Conservation (phyloP, 2,329 filamentous ascomycete genomes). For the Fusarium bactridioides region DNA sequence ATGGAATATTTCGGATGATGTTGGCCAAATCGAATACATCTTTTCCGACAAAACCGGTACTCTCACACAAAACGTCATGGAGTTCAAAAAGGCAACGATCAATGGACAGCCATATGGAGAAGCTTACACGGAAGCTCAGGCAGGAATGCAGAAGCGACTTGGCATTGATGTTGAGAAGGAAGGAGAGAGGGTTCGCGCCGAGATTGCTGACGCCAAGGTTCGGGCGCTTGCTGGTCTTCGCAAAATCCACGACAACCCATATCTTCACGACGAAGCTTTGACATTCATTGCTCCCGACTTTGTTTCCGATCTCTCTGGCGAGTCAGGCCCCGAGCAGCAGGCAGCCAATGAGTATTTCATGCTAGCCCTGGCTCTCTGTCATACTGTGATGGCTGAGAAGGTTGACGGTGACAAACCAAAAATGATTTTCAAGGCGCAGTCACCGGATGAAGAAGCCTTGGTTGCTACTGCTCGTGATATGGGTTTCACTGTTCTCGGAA, state of each 20-base stretch:
- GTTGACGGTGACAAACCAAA: constrained; percentile 88
- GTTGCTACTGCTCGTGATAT: constrained; percentile 94
- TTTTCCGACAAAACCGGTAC: constrained; percentile 99
- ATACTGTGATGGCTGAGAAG: constrained; percentile 92
- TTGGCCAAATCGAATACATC: constrained; percentile 98
- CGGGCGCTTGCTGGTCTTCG: constrained; percentile 78
- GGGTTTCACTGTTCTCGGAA: constrained; percentile 90
- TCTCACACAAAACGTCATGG: constrained; percentile 97
- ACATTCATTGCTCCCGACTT: constrained; percentile 95
- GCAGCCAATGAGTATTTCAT: constrained; percentile 88
- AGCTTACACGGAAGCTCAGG: constrained; percentile 95
- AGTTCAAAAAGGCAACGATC: constrained; percentile 98
- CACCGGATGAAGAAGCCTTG: constrained; percentile 92
- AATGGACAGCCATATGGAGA: constrained; percentile 97
- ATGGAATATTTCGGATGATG: constrained; percentile 98
- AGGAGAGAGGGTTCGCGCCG: constrained; percentile 71
- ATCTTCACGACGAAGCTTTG: constrained; percentile 85
- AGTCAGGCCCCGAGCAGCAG: constrained; percentile 78
- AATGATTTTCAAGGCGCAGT: constrained; percentile 96
- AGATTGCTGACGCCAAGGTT: constrained; percentile 81
- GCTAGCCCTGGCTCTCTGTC: constrained; percentile 93
- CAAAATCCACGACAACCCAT: constrained; percentile 85
- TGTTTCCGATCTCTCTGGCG: constrained; percentile 80
- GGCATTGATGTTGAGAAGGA: constrained; percentile 89
- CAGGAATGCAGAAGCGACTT: constrained; percentile 92